Base-by-base conservation (phyloP, 441 rosid genomes). In the Capsella rubella region DNA sequence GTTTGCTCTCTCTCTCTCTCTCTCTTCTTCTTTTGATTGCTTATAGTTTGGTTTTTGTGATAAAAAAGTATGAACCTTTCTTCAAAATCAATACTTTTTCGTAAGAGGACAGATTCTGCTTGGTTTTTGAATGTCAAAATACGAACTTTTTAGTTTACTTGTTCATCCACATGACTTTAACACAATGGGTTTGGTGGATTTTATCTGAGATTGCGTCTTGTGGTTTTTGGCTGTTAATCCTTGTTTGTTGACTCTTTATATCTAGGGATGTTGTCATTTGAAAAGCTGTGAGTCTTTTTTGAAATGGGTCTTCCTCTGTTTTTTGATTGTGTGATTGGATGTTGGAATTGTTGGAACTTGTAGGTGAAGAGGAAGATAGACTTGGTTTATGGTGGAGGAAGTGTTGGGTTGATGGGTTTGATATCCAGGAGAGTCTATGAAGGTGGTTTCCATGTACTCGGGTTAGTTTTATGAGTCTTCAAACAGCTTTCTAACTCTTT, bases 311-410 rank as follows among this genome's bases (percentile, higher is more conserved):
- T 70, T 57, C 14, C 68, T 64, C 68, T 77, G 76, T 64, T 57
- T 51, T 50, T 35, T 35, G 49, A 34, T 66, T 63, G 29, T 27
- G 14, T 76, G 53, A 42, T 63, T 69, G 37, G 71, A 10, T 35
- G 60, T 16, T 45, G 52, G 8, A 4, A 21, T 50, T 32, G 13
- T 50, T 35, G 35, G 53, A 53, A 58, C 42, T 73, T 81, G 32
- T 84, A 95, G 96, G 97, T 92, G 78, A 85, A 82, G 81, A 85
- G 92, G 84, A 89, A 88, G 86, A 90, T 89, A 47, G 90, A 92
- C 56, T 81, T 94, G 86, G 99, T 94, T 64, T 95, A 95, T 65
- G 97, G 97, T 60, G 99, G 99, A 68, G 99, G 97, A 74, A 92
- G 97, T 80, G 87, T 90, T 82, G 99, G 99, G 28, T 77, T 95